A percentile compares a stretch with the other conserved stretches of the same genome.
Evolutionary conservation across 2,329 filamentous ascomycete genomes (phyloP).

Genomic region (Diaporthe sp.): DNA sequence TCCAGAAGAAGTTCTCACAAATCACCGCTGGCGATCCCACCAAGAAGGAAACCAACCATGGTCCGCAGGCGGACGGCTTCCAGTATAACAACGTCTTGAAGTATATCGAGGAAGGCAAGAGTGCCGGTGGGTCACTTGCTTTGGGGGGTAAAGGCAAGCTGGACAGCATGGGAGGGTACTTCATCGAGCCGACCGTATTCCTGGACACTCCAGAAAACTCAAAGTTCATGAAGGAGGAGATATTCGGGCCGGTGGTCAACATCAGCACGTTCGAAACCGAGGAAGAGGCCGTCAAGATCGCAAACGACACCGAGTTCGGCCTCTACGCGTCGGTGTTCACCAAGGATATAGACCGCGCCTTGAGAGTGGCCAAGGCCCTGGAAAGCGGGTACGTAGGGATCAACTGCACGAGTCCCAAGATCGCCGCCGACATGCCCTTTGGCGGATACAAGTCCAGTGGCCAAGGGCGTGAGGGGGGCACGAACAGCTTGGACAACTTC

Average conservation of each 20-base stretch:
- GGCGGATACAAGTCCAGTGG: conserved; percentile 59
- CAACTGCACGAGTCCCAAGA: conserved; percentile 59
- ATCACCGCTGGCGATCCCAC: conserved; percentile 56
- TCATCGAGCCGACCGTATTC: conserved; percentile 62
- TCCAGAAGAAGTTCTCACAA: conserved; percentile 61
- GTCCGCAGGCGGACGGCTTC: conserved; percentile 64
- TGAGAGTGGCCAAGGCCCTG: conserved; percentile 63
- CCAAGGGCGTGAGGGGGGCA: conserved; percentile 52
- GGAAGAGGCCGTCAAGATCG: conserved; percentile 64
- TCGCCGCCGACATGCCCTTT: conserved; percentile 56
- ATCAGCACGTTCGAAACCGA: conserved; percentile 71
- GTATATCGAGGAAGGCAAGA: conserved; percentile 61
- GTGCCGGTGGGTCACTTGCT: conserved; percentile 49
- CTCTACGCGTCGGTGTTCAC: conserved; percentile 70
- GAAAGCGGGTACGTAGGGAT: conserved; percentile 74
- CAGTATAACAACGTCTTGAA: conserved; percentile 62
- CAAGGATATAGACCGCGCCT: conserved; percentile 60
- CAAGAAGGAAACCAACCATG: conserved; percentile 51
- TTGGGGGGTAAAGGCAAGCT: conserved; percentile 50
- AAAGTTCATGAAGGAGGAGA: conserved; percentile 70
- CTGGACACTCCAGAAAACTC: conserved; percentile 56
- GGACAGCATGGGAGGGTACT: conserved; percentile 51
- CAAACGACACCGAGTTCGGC: conserved; percentile 71
- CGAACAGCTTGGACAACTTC: conserved; percentile 55
- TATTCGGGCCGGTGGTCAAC: conserved; percentile 74